phyloP scores from a whole-genome alignment of 139 green algal species.

The Yamagishiella unicocca region DNA sequence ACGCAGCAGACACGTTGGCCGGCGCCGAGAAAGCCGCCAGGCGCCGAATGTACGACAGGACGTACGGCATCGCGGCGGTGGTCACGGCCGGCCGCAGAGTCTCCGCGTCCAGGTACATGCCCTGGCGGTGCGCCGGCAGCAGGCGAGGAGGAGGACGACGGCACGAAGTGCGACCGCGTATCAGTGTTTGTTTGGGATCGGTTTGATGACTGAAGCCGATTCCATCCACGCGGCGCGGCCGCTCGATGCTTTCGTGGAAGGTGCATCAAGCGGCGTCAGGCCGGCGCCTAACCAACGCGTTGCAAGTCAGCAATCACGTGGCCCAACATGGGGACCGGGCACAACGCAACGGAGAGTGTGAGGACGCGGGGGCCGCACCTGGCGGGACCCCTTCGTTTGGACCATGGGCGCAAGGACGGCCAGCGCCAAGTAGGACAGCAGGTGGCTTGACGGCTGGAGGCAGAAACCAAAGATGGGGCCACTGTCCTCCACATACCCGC shows the following conservation, averaged over 20 bases:
- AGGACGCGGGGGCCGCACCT: too few relatives aligned
- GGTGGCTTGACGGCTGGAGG: not conserved
- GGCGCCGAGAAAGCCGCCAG: not conserved
- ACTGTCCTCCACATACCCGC: not conserved
- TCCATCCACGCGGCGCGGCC: too few relatives aligned
- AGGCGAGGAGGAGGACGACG: too few relatives aligned
- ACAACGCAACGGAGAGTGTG: too few relatives aligned
- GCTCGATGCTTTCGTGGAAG: too few relatives aligned
- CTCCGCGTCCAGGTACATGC: conserved; percentile 7
- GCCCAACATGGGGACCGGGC: too few relatives aligned
- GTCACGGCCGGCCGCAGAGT: not conserved
- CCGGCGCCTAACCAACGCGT: too few relatives aligned
- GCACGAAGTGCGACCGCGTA: too few relatives aligned
- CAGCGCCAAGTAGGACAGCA: not conserved
- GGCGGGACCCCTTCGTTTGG: not conserved
- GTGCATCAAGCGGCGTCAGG: too few relatives aligned
- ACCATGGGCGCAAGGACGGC: not conserved
- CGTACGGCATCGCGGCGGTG: conserved; percentile 18
- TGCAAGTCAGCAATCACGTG: too few relatives aligned
- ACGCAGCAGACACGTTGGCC: not conserved
- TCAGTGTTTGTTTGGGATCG: too few relatives aligned
- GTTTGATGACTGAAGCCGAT: too few relatives aligned
- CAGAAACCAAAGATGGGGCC: not conserved
- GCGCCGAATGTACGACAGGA: not conserved
- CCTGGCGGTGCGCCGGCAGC: not conserved